phyloP scores from a whole-genome alignment of 2,329 filamentous ascomycete species.

The Berkeleyomyces rouxiae region DNA sequence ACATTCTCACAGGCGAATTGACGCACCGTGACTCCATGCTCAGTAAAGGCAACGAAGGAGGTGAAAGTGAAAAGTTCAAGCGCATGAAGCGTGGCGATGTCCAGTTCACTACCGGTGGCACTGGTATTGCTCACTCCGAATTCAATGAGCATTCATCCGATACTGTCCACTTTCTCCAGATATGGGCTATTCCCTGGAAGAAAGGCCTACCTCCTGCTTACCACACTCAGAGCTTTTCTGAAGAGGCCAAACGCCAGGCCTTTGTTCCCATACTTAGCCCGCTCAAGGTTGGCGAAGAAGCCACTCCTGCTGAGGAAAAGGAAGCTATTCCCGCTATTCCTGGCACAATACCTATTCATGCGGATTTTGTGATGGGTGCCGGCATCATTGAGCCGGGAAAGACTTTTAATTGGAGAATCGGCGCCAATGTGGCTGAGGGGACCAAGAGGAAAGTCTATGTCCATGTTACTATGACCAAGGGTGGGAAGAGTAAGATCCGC shows the following conservation, averaged over 20 bases:
- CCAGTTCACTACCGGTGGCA: conserved; percentile 81
- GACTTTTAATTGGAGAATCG: conserved; percentile 56
- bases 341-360: conserved; percentile 66
- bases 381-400: conserved; percentile 50
- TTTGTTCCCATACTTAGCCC: conserved; percentile 66
- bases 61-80: conserved; percentile 45
- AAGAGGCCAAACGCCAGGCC: conserved; percentile 52
- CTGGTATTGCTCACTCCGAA: conserved; percentile 64
- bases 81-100: conserved; percentile 65
- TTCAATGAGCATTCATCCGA: conserved; percentile 57
- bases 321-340: conserved; percentile 43
- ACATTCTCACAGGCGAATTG: conserved; percentile 70
- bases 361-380: conserved; percentile 70
- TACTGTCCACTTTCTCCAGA: conserved; percentile 72
- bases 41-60: conserved; percentile 46
- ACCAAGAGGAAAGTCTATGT: conserved; percentile 58
- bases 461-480: conserved; percentile 66
- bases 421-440: conserved; percentile 35
- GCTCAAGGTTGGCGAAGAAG: conserved; percentile 47
- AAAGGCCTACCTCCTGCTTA: conserved; percentile 56
- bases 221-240: conserved; percentile 55
- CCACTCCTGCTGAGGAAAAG: conserved; percentile 44
- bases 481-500: conserved; percentile 54
- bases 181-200: conserved; percentile 72
- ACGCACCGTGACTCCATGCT: conserved; percentile 80